Evolutionary conservation across 495 filamentous ascomycete genomes (phyloP).

Genomic region (Podospora sp.): DNA sequence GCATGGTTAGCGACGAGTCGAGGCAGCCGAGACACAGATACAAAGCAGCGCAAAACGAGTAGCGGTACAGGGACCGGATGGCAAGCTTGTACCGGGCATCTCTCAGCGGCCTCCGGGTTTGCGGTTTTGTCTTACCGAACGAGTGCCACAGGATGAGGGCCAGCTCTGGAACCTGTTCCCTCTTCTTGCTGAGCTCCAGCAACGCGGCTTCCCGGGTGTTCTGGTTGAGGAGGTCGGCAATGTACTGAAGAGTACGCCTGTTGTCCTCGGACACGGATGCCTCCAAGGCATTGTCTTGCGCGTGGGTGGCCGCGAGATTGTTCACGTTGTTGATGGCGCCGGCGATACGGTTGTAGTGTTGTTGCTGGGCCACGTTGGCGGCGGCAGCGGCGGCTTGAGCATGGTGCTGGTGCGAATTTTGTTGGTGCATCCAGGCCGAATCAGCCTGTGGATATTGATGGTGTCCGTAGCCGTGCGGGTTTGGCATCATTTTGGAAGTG

Average conservation of each 20-base stretch:
- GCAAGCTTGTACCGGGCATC: neutral
- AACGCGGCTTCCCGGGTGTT: conserved; percentile 85
- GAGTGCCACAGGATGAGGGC: conserved; percentile 98
- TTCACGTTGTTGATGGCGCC: conserved; percentile 59
- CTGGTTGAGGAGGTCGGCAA: conserved; percentile 88
- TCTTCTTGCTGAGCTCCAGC: conserved; percentile 97
- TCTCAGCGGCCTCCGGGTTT: neutral
- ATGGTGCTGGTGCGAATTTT: conserved; percentile 67
- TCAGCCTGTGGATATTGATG: conserved; percentile 79
- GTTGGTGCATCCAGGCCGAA: conserved; percentile 75
- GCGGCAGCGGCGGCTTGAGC: conserved; percentile 60
- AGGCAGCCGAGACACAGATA: neutral
- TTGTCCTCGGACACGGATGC: conserved; percentile 81
- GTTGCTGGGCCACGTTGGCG: conserved; percentile 71
- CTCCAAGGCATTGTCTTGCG: conserved; percentile 57
- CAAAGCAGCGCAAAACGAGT: neutral
- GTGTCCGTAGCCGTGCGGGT: conserved; percentile 57
- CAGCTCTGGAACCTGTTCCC: conserved; percentile 95
- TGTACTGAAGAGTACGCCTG: conserved; percentile 85
- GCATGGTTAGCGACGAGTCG: neutral
- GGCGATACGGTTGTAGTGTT: conserved; percentile 74
- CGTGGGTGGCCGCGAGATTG: conserved; percentile 56
- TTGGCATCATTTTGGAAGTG: conserved; percentile 41
- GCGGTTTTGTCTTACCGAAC: conserved; percentile 67
- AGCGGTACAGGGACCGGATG: neutral